Evolutionary conservation across 345 rosid species (phyloP).

Genomic region (Populus euphratica): DNA sequence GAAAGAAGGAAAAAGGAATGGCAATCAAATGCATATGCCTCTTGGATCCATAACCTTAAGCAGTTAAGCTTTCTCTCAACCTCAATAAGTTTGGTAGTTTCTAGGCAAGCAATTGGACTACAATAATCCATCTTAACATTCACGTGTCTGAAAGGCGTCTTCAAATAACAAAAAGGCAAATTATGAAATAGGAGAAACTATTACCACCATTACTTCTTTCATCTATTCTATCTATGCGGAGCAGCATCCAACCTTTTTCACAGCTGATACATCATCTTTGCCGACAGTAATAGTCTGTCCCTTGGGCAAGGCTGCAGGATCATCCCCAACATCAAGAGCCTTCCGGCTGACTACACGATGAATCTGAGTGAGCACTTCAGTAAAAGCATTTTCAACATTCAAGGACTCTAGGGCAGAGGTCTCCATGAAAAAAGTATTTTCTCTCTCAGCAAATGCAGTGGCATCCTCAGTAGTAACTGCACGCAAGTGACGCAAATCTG

Average conservation of each 20-base stretch:
- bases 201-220: not conserved
- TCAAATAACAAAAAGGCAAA: constrained; percentile 1
- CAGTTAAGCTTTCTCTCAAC: constrained; percentile 4
- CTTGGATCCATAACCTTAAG: constrained; percentile 3
- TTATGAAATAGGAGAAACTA: not conserved
- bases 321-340: constrained; percentile 29
- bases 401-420: constrained; percentile 26
- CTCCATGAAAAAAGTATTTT: constrained; percentile 26
- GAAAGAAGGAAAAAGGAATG: not conserved
- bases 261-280: constrained; percentile 32
- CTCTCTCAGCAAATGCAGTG: constrained; percentile 25
- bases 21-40: not conserved
- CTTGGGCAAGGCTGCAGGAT: constrained; percentile 25
- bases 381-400: constrained; percentile 26
- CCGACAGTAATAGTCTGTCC: constrained; percentile 24
- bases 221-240: constrained; percentile 9
- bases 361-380: constrained; percentile 27
- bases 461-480: constrained; percentile 25
- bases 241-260: constrained; percentile 29
- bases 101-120: not conserved
- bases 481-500: constrained; percentile 26
- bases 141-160: not conserved
- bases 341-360: constrained; percentile 26
- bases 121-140: not conserved
- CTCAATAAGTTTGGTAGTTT: not conserved